Base-by-base conservation (phyloP, 768 basidiomycete genomes). In the Russula dissimulans region DNA sequence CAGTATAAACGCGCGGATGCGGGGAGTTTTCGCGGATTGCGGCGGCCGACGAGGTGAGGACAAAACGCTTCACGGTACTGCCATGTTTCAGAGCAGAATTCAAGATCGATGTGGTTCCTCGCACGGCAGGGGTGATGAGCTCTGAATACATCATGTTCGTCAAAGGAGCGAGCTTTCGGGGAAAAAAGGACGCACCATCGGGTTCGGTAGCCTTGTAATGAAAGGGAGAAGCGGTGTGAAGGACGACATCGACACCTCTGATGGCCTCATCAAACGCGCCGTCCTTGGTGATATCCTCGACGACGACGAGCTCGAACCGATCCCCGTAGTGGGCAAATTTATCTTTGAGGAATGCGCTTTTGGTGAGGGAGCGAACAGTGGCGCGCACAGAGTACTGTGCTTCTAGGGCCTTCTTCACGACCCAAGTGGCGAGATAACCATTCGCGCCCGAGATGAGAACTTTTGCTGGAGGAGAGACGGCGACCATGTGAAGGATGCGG, bases 191-290 rank as follows among this genome's bases (percentile, higher is more conserved):
- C 67, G 31, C 49, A 72, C 71, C 68, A 14, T 71, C 63, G 4
- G 75, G 73, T 42, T 82, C 76, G n/a, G 75, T 72, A 1, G 73
- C 76, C 1, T 77, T 71, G 29, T 75, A 61, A 56, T 78, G 73
- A 66, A 83, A 78, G 1, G 87, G 87, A 1, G 86, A 87, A 0
- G 86, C 86, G 4, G 77, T 82, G 66, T 89, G 89, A 41, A 75
- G 78, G 53, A 93, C 81, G 0, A 79, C 90, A 60, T 89, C 84
- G 8, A 91, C 82, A 1, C 79, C 88, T 69, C 84, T 81, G 60
- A 91, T 86, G 0, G 84, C 89, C 53, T 89, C 83, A 68, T 92
- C 88, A 62, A 91, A 94, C 1, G 85, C 87, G 7, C 74, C 52
- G 47, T 81, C 81, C 72, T 76, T 68, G 7, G 75, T 75, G 62